Percentiles rank a stretch among this genome's conserved stretches.
Conservation (phyloP, 495 filamentous ascomycete species). For the Hypoxylon cercidicola region DNA sequence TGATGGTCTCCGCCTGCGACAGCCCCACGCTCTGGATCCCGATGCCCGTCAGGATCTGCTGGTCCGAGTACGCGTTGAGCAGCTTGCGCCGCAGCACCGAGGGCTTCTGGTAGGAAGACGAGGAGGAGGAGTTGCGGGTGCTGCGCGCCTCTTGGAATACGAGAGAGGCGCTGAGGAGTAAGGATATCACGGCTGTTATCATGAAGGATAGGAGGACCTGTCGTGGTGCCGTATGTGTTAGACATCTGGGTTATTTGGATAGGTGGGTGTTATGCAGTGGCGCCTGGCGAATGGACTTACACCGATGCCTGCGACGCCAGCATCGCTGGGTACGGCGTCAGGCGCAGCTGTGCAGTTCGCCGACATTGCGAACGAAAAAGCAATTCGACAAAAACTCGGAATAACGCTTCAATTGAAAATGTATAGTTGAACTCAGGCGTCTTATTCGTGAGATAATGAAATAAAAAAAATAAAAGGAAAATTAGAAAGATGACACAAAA, state of each 20-base stretch:
- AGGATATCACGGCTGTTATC: slow-evolving; percentile 59
- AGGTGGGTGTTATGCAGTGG: background rate
- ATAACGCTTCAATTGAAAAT: slow-evolving; percentile 4
- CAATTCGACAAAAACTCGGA: slow-evolving; percentile 3
- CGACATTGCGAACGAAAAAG: slow-evolving; percentile 25
- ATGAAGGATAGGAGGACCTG: slow-evolving; percentile 70
- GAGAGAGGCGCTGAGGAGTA: slow-evolving; percentile 58
- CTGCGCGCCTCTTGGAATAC: slow-evolving; percentile 56
- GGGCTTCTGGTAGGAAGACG: slow-evolving; percentile 44
- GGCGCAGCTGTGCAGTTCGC: slow-evolving; percentile 61
- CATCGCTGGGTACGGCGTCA: slow-evolving; percentile 56
- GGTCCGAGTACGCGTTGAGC: slow-evolving; percentile 66
- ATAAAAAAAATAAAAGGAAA: background rate
- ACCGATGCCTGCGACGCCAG: slow-evolving; percentile 67
- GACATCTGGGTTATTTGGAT: background rate
- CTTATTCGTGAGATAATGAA: too few species aligned
- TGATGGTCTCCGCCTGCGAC: slow-evolving; percentile 58
- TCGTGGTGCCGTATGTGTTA: background rate
- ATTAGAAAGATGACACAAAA: background rate
- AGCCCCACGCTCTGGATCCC: slow-evolving; percentile 65
- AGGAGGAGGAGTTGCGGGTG: too few species aligned
- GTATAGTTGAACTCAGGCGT: background rate
- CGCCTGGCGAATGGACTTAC: slow-evolving; percentile 50
- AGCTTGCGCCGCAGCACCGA: slow-evolving; percentile 63
- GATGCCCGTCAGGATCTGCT: slow-evolving; percentile 70